Evolutionary conservation across 2,329 filamentous ascomycete genomes (phyloP).

Genomic region (Paecilomyces dactylethromorphus): DNA sequence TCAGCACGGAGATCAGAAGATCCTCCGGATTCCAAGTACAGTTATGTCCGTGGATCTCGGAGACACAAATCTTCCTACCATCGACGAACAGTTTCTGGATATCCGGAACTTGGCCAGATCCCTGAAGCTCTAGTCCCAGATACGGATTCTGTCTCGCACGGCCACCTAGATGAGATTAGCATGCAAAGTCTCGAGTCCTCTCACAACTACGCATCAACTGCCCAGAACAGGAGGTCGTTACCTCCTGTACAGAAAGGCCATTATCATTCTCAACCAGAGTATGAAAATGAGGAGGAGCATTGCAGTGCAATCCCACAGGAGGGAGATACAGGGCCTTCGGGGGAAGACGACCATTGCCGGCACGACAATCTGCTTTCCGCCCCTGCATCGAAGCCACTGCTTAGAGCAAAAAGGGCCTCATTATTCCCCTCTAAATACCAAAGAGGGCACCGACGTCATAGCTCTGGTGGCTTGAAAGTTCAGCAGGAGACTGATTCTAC

Average conservation of each 20-base stretch:
- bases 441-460: not conserved
- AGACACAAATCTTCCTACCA: not conserved
- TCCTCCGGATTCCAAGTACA: not conserved
- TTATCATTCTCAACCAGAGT: not conserved
- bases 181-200: not conserved
- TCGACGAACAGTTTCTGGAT: not conserved
- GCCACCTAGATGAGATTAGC: not conserved
- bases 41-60: not conserved
- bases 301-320: not conserved
- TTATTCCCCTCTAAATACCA: not conserved
- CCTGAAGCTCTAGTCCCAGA: not conserved
- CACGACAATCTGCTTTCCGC: not conserved
- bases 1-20: not conserved
- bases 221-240: not conserved
- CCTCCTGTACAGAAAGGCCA: not conserved
- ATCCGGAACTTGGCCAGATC: not conserved
- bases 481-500: not conserved
- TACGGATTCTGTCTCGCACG: not conserved
- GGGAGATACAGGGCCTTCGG: not conserved
- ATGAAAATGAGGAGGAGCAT: not conserved
- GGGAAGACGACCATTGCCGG: not conserved
- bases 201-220: not conserved
- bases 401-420: not conserved
- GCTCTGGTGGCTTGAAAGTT: not conserved
- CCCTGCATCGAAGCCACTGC: not conserved